These are phyloP conservation scores for Knoxdaviesia capensis DNA, from an alignment of 2,329 filamentous ascomycete genomes.

Conservation along the genomic window DNA sequence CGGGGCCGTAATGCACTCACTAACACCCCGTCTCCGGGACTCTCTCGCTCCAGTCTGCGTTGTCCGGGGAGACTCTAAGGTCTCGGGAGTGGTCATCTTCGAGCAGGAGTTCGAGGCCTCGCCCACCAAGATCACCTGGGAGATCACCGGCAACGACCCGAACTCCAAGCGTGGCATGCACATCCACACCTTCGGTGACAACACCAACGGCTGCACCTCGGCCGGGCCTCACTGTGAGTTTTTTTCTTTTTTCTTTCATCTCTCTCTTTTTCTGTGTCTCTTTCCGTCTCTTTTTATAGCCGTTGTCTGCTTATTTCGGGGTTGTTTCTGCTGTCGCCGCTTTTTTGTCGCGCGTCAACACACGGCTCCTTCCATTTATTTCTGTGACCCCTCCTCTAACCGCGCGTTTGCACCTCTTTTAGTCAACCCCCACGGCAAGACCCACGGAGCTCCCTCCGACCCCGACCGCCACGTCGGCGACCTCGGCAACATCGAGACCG, in stretches of 20 bases:
- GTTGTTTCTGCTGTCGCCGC: no score
- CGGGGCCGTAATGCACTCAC: background rate
- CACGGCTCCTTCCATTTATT: no score
- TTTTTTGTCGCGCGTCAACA: no score
- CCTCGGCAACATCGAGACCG: conserved; percentile 91
- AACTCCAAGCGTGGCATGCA: conserved; percentile 97
- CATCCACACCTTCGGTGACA: conserved; percentile 97
- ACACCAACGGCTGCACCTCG: conserved; percentile 99
- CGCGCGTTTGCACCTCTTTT: background rate
- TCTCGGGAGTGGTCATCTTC: conserved; percentile 85
- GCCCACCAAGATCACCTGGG: conserved; percentile 75
- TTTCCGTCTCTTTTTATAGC: background rate
- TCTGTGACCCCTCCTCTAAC: no score
- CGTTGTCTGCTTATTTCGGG: no score
- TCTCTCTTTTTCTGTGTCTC: no score
- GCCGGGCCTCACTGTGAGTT: conserved; percentile 88
- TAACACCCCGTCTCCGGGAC: background rate
- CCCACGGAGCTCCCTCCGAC: conserved; percentile 73
- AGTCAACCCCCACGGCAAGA: conserved; percentile 95
- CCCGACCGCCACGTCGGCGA: conserved; percentile 86
- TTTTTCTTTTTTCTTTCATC: no score
- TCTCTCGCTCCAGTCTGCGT: conserved; percentile 52
- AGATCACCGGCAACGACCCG: conserved; percentile 80
- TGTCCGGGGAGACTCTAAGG: conserved; percentile 92
- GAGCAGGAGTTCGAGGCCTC: conserved; percentile 71